These are phyloP conservation scores for Elongisporangium prolatum DNA, from an alignment of 352 stramenopile genomes.

Conservation along the genomic window DNA sequence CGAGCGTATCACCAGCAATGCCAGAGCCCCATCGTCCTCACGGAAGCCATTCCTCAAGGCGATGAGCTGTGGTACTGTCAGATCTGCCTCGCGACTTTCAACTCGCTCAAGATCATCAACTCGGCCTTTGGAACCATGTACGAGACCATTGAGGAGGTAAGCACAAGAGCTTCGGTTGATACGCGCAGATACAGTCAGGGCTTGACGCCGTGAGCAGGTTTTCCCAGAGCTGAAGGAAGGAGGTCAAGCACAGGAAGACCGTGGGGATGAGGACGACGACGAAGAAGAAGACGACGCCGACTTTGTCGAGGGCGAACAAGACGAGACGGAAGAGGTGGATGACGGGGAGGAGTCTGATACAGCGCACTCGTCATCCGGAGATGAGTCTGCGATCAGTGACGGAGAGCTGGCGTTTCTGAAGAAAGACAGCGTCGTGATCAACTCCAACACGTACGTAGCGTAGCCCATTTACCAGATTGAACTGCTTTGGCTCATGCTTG, in stretches of 20 bases:
- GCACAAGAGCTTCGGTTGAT: not conserved
- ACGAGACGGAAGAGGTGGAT: constrained; percentile 23
- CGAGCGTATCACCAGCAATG: constrained; percentile 82
- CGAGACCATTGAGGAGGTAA: constrained; percentile 44
- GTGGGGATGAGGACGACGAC: constrained; percentile 18
- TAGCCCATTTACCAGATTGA: not conserved
- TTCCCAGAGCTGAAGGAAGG: constrained; percentile 39
- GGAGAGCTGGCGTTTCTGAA: constrained; percentile 41
- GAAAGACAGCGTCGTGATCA: constrained; percentile 41
- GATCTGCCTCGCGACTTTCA: constrained; percentile 70
- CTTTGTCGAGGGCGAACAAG: constrained; percentile 32
- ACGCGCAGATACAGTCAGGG: not conserved
- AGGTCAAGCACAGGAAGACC: constrained; percentile 5
- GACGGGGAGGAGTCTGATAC: constrained; percentile 25
- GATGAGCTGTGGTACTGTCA: constrained; percentile 79
- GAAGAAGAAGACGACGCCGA: constrained; percentile 54
- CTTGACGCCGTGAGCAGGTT: constrained; percentile 10
- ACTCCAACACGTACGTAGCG: constrained; percentile 38
- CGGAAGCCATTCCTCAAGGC: constrained; percentile 54
- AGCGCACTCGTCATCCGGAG: constrained; percentile 8
- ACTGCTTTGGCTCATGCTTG: constrained; percentile 1
- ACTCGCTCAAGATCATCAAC: constrained; percentile 79
- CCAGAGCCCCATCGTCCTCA: constrained; percentile 53
- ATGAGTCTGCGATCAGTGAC: constrained; percentile 13
- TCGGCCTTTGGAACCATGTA: constrained; percentile 69